Conservation (phyloP, 805 yeast species). For the Monosporozyma unispora region DNA sequence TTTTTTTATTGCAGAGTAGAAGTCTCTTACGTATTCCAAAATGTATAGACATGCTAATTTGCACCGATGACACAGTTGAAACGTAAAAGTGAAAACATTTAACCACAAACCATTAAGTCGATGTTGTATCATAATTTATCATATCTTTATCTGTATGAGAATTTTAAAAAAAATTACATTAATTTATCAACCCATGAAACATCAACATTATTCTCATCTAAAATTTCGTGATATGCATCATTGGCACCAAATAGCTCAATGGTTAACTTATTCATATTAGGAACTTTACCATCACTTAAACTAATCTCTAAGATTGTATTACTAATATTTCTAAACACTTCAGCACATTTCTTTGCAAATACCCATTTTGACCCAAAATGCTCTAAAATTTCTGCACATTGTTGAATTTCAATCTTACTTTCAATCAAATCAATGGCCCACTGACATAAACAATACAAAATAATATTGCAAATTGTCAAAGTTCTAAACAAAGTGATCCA, state of each 20-base stretch:
- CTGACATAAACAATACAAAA: constrained; percentile 39
- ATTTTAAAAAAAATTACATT: background rate
- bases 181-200: constrained; percentile 35
- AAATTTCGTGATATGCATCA: constrained; percentile 38
- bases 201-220: constrained; percentile 39
- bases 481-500: constrained; percentile 44
- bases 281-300: constrained; percentile 31
- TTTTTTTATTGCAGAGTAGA: background rate
- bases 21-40: background rate
- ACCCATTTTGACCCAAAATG: constrained; percentile 41
- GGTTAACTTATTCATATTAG: constrained; percentile 35
- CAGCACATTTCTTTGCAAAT: constrained; percentile 37
- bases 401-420: constrained; percentile 38
- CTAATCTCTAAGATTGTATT: constrained; percentile 40
- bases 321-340: constrained; percentile 37
- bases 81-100: no score
- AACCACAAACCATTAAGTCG: no score
- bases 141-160: background rate
- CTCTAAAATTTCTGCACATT: constrained; percentile 38
- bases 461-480: constrained; percentile 39
- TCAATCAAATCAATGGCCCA: constrained; percentile 39
- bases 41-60: no score
- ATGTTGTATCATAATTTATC: background rate
- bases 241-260: constrained; percentile 37
- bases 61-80: no score